Evolutionary conservation across 2,329 filamentous ascomycete species (phyloP).

Genomic region (Teratosphaeria gauchensis): DNA sequence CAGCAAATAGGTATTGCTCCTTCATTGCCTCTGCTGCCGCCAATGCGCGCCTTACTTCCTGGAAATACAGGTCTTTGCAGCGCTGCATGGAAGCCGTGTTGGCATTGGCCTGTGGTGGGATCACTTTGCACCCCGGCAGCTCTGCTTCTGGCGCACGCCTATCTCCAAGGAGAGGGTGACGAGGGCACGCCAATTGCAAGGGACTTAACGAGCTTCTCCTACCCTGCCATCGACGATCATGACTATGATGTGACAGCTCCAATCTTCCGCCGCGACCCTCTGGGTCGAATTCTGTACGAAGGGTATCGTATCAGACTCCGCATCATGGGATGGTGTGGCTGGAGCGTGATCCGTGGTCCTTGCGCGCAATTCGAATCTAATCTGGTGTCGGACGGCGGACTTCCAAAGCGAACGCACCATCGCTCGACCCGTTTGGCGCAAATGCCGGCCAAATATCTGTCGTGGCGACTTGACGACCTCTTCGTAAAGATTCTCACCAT

Average conservation of each 20-base stretch:
- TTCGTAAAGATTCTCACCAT: slow-evolving; percentile 13
- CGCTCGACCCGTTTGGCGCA: slow-evolving; percentile 17
- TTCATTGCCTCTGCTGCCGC: slow-evolving; percentile 12
- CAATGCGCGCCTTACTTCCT: slow-evolving; percentile 9
- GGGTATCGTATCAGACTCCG: slow-evolving; percentile 8
- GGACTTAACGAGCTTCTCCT: slow-evolving; percentile 10
- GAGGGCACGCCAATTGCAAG: slow-evolving; percentile 5
- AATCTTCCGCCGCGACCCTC: slow-evolving; percentile 15
- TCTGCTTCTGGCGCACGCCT: slow-evolving; percentile 5
- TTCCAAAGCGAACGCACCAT: neutral
- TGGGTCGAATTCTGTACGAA: slow-evolving; percentile 16
- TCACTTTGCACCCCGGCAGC: slow-evolving; percentile 6
- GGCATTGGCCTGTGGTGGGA: neutral
- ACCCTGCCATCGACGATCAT: neutral
- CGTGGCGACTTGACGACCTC: slow-evolving; percentile 12
- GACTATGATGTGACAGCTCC: neutral
- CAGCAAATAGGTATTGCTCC: slow-evolving; percentile 19
- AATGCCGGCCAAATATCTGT: slow-evolving; percentile 13
- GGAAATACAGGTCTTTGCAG: slow-evolving; percentile 8
- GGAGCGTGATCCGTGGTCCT: slow-evolving; percentile 8
- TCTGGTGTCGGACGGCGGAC: neutral
- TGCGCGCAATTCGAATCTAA: neutral
- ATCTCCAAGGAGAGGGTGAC: slow-evolving; percentile 9
- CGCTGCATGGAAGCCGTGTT: slow-evolving; percentile 2
- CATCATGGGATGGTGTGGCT: slow-evolving; percentile 14